Evolutionary conservation across 2,329 filamentous ascomycete species (phyloP).

Genomic region (Exserohilum turcica): DNA sequence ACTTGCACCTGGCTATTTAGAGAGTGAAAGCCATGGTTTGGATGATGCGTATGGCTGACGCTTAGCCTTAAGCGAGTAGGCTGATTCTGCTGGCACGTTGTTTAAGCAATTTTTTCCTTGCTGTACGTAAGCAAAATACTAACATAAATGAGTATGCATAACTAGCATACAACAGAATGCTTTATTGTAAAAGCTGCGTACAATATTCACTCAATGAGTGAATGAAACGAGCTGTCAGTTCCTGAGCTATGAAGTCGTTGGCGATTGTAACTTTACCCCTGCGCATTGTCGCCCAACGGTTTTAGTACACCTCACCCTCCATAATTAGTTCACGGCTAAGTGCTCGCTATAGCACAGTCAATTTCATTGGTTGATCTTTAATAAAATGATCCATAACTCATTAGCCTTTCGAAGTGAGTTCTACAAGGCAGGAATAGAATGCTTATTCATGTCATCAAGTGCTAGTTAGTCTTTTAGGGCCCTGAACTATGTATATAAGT

Average conservation of each 20-base stretch:
- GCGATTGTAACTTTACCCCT: neutral
- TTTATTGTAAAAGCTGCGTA: neutral
- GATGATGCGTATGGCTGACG: neutral
- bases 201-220: neutral
- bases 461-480: neutral
- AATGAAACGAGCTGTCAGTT: neutral
- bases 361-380: neutral
- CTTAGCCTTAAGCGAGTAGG: neutral
- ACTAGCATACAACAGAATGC: neutral
- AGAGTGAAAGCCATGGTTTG: neutral
- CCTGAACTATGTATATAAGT: neutral
- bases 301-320: neutral
- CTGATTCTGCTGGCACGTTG: neutral
- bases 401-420: neutral
- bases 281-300: neutral
- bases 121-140: neutral
- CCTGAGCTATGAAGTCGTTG: neutral
- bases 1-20: neutral
- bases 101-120: neutral
- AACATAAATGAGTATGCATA: neutral
- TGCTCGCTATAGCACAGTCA: neutral
- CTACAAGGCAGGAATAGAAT: neutral
- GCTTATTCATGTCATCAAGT: neutral
- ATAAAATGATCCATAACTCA: neutral
- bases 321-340: neutral